Evolutionary conservation across 1,139 yeast species (phyloP).

Genomic region (Lodderomyces theae): DNA sequence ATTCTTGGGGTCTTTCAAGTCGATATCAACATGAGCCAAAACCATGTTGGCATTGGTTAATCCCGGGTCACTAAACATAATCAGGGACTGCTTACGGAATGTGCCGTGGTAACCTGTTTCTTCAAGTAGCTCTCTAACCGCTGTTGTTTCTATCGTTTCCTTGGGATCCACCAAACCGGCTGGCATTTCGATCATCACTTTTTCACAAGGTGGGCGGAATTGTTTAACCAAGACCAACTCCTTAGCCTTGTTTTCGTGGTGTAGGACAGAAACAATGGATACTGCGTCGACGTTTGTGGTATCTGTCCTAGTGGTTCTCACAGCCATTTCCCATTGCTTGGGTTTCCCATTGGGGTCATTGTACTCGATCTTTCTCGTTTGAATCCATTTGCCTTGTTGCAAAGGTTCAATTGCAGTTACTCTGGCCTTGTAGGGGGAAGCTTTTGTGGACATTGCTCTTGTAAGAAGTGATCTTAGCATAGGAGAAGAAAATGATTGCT

Average conservation of each 20-base stretch:
- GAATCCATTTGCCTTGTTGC: slow-evolving; percentile 44
- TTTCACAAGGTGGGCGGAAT: slow-evolving; percentile 87
- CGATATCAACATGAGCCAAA: slow-evolving; percentile 76
- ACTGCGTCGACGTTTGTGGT: slow-evolving; percentile 80
- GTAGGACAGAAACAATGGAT: slow-evolving; percentile 74
- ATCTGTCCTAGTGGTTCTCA: slow-evolving; percentile 72
- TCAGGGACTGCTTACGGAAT: slow-evolving; percentile 47
- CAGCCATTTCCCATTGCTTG: slow-evolving; percentile 89
- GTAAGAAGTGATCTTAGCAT: slow-evolving; percentile 7
- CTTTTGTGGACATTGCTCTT: slow-evolving; percentile 20
- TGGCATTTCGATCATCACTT: slow-evolving; percentile 88
- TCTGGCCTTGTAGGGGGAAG: slow-evolving; percentile 38
- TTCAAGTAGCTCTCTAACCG: slow-evolving; percentile 81
- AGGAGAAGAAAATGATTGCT: slow-evolving; percentile 2
- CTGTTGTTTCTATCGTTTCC: slow-evolving; percentile 76
- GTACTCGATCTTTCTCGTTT: slow-evolving; percentile 60
- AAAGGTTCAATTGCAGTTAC: slow-evolving; percentile 30
- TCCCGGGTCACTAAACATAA: slow-evolving; percentile 86
- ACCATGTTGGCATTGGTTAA: slow-evolving; percentile 87
- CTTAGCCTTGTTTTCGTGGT: slow-evolving; percentile 41
- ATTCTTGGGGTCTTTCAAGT: slow-evolving; percentile 63
- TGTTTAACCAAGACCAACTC: slow-evolving; percentile 79
- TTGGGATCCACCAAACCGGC: slow-evolving; percentile 91
- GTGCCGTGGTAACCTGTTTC: slow-evolving; percentile 89
- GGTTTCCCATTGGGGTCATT: slow-evolving; percentile 62